Evolutionary conservation across 106 monocot species (phyloP).

Genomic region (Dioscorea dumetorum): DNA sequence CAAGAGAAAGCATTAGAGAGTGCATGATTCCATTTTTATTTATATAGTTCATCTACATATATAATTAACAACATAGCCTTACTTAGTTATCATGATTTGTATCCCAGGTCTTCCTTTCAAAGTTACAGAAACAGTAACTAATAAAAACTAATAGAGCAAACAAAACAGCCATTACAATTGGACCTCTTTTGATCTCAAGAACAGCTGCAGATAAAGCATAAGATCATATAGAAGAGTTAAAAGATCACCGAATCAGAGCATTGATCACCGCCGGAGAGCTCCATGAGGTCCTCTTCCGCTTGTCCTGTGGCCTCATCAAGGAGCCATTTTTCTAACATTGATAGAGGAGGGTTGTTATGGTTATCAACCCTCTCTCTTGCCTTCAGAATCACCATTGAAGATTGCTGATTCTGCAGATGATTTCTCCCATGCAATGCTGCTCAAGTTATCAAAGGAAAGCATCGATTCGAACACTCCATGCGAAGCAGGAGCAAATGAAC

Average conservation of each 20-base stretch:
- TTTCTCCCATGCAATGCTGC: slow-evolving; percentile 17
- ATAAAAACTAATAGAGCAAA: neutral
- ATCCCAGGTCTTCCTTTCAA: neutral
- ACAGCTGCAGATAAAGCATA: too few species aligned
- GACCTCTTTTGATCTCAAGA: neutral
- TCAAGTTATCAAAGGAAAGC: slow-evolving; percentile 16
- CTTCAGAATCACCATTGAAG: neutral
- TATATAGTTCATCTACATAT: too few species aligned
- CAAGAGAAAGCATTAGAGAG: too few species aligned
- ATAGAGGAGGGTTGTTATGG: slow-evolving; percentile 14
- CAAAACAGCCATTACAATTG: neutral
- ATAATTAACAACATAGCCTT: too few species aligned
- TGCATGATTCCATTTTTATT: too few species aligned
- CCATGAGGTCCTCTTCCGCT: slow-evolving; percentile 39
- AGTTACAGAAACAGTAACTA: neutral
- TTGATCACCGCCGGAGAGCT: slow-evolving; percentile 11
- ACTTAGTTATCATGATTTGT: neutral
- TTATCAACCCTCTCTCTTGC: slow-evolving; percentile 16
- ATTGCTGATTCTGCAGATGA: slow-evolving; percentile 4
- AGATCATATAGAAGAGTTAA: slow-evolving; percentile 7
- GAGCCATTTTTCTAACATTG: slow-evolving; percentile 64
- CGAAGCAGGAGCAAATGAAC: neutral
- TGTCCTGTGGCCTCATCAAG: slow-evolving; percentile 42
- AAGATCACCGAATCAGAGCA: slow-evolving; percentile 6
- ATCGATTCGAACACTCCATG: slow-evolving; percentile 16